A percentile compares a stretch with the other conserved stretches of the same genome.
phyloP scores from a whole-genome alignment of 2,329 filamentous ascomycete species.

The Neonectria punicea region DNA sequence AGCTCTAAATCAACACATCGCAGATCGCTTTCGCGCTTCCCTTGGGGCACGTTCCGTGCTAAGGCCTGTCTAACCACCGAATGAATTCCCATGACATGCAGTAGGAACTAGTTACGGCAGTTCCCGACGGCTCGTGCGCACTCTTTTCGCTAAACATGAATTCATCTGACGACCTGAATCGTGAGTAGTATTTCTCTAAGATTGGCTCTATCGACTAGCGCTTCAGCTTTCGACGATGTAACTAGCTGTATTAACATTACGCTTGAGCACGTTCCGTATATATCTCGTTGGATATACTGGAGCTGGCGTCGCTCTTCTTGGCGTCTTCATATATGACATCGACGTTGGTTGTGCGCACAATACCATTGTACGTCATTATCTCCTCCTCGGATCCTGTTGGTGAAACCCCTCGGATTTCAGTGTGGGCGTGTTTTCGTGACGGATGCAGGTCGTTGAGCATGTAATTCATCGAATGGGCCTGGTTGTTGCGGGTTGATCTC shows the following conservation, averaged over 20 bases:
- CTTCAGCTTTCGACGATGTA: no score
- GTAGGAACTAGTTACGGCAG: no score
- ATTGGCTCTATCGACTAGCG: no score
- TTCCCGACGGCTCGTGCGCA: no score
- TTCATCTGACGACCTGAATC: no score
- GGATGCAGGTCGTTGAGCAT: slow-evolving; percentile 38
- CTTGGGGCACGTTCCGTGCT: no score
- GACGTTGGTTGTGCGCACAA: slow-evolving; percentile 50
- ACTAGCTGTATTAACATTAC: neutral
- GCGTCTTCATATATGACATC: slow-evolving; percentile 35
- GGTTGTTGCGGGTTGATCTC: slow-evolving; percentile 17
- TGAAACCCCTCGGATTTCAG: slow-evolving; percentile 49
- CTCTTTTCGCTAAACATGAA: no score
- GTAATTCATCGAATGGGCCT: slow-evolving; percentile 32
- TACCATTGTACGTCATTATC: slow-evolving; percentile 54
- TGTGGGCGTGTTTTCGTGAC: slow-evolving; percentile 35
- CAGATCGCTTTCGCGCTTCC: no score
- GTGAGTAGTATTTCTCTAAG: no score
- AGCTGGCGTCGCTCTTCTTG: neutral
- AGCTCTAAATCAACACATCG: no score
- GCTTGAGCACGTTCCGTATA: neutral
- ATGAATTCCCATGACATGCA: no score
- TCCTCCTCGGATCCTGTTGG: slow-evolving; percentile 51
- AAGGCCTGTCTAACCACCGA: no score
- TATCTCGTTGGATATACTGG: slow-evolving; percentile 2